Percentiles rank a stretch among this genome's conserved stretches.
phyloP scores from a whole-genome alignment of 2,329 filamentous ascomycete species.

The Colletotrichum sidae region DNA sequence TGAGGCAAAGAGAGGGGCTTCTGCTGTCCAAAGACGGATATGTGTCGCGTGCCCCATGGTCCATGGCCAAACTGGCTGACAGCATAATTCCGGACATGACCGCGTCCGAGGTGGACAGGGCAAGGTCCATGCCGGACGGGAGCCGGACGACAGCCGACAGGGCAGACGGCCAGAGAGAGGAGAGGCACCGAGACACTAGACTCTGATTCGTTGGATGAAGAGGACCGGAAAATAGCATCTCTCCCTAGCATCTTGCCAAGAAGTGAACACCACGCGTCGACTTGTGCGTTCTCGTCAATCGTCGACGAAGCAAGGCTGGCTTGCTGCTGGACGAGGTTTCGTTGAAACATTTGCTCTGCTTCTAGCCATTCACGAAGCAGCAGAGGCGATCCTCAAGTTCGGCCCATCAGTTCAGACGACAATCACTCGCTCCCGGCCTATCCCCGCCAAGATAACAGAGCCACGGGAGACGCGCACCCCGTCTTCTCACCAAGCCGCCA shows the following conservation, averaged over 20 bases:
- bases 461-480: conserved; percentile 27
- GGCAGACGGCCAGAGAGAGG: neutral
- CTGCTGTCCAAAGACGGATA: neutral
- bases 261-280: neutral
- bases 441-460: conserved; percentile 35
- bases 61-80: neutral
- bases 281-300: neutral
- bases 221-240: neutral
- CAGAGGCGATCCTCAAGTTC: neutral
- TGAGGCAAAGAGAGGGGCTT: neutral
- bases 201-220: neutral
- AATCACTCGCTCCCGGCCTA: conserved; percentile 24
- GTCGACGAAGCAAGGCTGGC: neutral
- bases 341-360: neutral
- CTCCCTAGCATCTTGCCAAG: no score
- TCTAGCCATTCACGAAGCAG: neutral
- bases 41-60: conserved; percentile 24
- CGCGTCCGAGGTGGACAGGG: neutral
- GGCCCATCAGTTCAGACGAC: conserved; percentile 14
- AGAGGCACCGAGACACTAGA: conserved; percentile 6
- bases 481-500: neutral
- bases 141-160: conserved; percentile 6
- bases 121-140: conserved; percentile 3
- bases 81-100: conserved; percentile 31
- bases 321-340: neutral